Evolutionary conservation across 192 early-diverging fungal genomes (phyloP).

Genomic region (Backusella sp.): DNA sequence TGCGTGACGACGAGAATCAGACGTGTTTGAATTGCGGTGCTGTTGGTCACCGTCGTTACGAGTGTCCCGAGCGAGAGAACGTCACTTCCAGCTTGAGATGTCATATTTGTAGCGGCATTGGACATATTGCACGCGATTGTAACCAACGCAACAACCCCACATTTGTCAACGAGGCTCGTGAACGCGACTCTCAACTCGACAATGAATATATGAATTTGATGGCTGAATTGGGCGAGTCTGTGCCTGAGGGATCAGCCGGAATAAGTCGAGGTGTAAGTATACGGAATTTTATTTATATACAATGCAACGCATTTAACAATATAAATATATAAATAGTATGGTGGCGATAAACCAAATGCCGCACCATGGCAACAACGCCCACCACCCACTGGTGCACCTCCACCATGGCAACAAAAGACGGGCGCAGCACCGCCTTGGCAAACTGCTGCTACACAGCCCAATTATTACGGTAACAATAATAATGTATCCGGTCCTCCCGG

Average conservation of each 20-base stretch:
- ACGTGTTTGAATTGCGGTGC: slow-evolving; percentile 94
- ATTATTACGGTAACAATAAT: slow-evolving; percentile 6
- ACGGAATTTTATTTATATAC: too few species aligned
- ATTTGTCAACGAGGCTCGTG: slow-evolving; percentile 63
- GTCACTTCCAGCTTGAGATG: slow-evolving; percentile 86
- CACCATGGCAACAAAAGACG: slow-evolving; percentile 40
- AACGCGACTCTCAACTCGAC: slow-evolving; percentile 86
- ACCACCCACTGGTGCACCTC: slow-evolving; percentile 15
- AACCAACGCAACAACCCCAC: slow-evolving; percentile 82
- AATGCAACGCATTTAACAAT: background rate
- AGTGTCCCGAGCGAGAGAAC: slow-evolving; percentile 88
- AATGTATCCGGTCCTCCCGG: background rate
- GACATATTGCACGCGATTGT: slow-evolving; percentile 95
- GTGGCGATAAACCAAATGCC: background rate
- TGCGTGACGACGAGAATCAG: slow-evolving; percentile 94
- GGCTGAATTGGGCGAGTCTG: slow-evolving; percentile 85
- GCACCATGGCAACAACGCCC: slow-evolving; percentile 40
- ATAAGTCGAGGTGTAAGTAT: slow-evolving; percentile 10
- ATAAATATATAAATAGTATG: slow-evolving; percentile 12
- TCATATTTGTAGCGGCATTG: slow-evolving; percentile 84
- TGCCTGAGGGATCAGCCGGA: slow-evolving; percentile 28
- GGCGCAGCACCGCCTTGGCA: slow-evolving; percentile 26
- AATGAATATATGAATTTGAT: slow-evolving; percentile 90
- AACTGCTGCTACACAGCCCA: slow-evolving; percentile 19
- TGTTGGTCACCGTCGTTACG: slow-evolving; percentile 84